Percentiles rank a stretch among this genome's conserved stretches.
phyloP scores from a whole-genome alignment of 2,329 filamentous ascomycete species.

The Talaromyces albobiverticillius region DNA sequence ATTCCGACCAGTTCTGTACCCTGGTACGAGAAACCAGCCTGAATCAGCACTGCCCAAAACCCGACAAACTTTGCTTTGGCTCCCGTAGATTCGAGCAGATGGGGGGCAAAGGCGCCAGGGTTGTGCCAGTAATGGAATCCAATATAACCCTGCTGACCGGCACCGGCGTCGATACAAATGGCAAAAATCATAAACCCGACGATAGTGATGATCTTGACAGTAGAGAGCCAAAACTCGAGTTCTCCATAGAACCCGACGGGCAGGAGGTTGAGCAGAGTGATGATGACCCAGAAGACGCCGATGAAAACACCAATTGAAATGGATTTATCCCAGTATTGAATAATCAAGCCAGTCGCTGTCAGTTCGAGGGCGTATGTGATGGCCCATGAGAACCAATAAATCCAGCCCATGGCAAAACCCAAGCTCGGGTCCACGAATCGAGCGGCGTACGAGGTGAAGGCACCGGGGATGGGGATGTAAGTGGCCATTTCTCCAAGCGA shows the following conservation, averaged over 20 bases:
- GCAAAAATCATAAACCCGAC: conserved; percentile 52
- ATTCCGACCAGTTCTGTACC: conserved; percentile 57
- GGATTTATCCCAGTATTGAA: conserved; percentile 57
- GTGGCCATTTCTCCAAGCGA: conserved; percentile 68
- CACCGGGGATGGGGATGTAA: conserved; percentile 72
- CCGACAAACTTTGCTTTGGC: conserved; percentile 52
- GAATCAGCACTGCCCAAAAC: conserved; percentile 49
- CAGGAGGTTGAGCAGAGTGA: conserved; percentile 49
- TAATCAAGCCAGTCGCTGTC: conserved; percentile 62
- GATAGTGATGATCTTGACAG: conserved; percentile 52
- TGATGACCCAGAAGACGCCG: conserved; percentile 58
- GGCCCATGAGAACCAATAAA: conserved; percentile 71
- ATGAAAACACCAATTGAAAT: conserved; percentile 49
- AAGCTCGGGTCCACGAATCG: conserved; percentile 71
- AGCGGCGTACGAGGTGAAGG: conserved; percentile 72
- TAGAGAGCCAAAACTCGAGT: conserved; percentile 54
- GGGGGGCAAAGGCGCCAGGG: conserved; percentile 48
- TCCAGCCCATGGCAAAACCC: conserved; percentile 77
- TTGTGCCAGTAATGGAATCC: conserved; percentile 53
- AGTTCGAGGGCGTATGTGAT: conserved; percentile 47
- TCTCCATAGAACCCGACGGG: conserved; percentile 53
- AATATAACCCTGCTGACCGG: conserved; percentile 49
- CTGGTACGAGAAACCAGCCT: conserved; percentile 54
- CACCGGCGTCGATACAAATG: conserved; percentile 56
- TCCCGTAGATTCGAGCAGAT: conserved; percentile 41